A percentile compares a stretch with the other conserved stretches of the same genome.
Conservation (phyloP, 2,329 filamentous ascomycete genomes). For the Alternaria brassicicola region DNA sequence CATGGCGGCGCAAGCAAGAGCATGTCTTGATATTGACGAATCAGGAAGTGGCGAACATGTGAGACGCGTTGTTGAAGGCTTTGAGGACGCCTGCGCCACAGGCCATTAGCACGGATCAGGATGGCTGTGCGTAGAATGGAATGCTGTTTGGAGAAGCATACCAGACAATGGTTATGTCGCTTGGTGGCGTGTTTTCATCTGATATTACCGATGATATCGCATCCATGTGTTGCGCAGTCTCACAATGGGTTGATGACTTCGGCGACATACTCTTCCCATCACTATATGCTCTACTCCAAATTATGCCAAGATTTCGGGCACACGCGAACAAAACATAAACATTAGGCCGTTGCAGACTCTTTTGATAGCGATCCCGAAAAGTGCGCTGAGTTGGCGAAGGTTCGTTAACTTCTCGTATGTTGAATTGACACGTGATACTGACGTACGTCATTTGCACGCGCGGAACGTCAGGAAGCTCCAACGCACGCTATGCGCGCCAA, state of each 20-base stretch:
- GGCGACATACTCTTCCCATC: too few relatives aligned
- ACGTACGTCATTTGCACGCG: conserved; percentile 27
- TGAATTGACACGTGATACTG: too few relatives aligned
- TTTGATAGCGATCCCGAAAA: too few relatives aligned
- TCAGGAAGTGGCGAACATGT: conserved; percentile 23
- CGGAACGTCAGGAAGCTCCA: conserved; percentile 26
- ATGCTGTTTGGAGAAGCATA: background rate
- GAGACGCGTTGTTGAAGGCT: conserved; percentile 16
- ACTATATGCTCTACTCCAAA: too few relatives aligned
- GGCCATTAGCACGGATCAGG: conserved; percentile 4
- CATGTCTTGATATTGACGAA: conserved; percentile 33
- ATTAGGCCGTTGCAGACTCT: too few relatives aligned
- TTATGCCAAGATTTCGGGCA: too few relatives aligned
- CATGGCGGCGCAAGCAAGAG: conserved; percentile 22
- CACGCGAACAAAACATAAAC: too few relatives aligned
- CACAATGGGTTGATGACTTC: background rate
- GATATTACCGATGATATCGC: too few relatives aligned
- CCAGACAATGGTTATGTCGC: background rate
- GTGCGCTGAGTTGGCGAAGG: too few relatives aligned
- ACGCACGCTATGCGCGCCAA: conserved; percentile 28
- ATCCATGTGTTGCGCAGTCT: background rate
- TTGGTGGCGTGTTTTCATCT: background rate
- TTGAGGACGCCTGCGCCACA: conserved; percentile 20
- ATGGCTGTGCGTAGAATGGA: background rate
- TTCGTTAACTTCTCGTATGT: too few relatives aligned